A percentile compares a stretch with the other conserved stretches of the same genome.
Conservation (phyloP, 2,329 filamentous ascomycete genomes). For the Fusarium tjaetaba region DNA sequence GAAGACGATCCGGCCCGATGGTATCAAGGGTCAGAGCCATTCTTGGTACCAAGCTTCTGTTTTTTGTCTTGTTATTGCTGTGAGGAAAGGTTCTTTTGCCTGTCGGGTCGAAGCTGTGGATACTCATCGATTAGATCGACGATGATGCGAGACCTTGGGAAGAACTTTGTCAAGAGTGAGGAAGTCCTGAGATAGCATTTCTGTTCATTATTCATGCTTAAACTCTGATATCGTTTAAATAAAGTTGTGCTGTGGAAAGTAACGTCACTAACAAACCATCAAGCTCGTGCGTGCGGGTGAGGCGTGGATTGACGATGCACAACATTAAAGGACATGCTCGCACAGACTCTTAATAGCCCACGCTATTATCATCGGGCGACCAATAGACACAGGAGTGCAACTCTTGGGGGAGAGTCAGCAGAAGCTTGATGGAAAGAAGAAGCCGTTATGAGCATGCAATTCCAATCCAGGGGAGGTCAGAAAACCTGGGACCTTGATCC, state of each 20-base stretch:
- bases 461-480: background rate
- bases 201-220: background rate
- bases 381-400: background rate
- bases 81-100: conserved; percentile 31
- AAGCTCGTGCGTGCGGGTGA: conserved; percentile 36
- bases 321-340: conserved; percentile 28
- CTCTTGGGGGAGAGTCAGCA: conserved; percentile 16
- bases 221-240: background rate
- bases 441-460: conserved; percentile 11
- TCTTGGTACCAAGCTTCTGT: conserved; percentile 36
- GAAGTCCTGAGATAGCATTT: background rate
- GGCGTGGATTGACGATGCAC: conserved; percentile 35
- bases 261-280: conserved; percentile 3
- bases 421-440: conserved; percentile 30
- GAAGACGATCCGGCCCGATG: conserved; percentile 45
- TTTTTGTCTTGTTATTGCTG: conserved; percentile 23
- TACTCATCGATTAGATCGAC: conserved; percentile 20
- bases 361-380: conserved; percentile 17
- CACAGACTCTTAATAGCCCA: conserved; percentile 31
- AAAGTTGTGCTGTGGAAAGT: background rate
- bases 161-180: background rate
- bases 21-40: conserved; percentile 38
- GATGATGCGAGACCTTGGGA: background rate
- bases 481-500: background rate
- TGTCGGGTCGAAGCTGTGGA: conserved; percentile 26